Base-by-base conservation (phyloP, 352 stramenopile species). In the Phytophthora gonapodyides region DNA sequence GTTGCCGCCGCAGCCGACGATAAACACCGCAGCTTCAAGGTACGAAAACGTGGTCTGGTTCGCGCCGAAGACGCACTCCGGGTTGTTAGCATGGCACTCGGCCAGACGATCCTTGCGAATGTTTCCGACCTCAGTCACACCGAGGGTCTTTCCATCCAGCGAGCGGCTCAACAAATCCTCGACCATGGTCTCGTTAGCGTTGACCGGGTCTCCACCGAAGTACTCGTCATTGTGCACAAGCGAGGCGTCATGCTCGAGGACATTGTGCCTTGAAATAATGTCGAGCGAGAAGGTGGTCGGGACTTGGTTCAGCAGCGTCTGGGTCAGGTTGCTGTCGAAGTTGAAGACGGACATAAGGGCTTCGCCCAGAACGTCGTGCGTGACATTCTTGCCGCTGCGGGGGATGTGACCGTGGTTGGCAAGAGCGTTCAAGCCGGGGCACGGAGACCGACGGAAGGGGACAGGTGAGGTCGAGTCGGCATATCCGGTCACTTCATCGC, bases 321-420 rank as follows among this genome's bases (percentile, higher is more conserved):
- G 46, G 9, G 64, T 62, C 47, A 65, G 5, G 11, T 62, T 55
- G 17, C 31, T 53, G 40, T 66, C 64, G 19, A 76, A 57, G 44
- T 67, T 76, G 59, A 65, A 73, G 36, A 76, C 59, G 2, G 58
- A 56, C 54, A 64, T 60, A 16, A 76, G 59, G 13, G 61, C 66
- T 7, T 45, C 49, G 13, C 57, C 48, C 34, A 75, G 36, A 16
- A 44, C 57, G 8, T 62, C 45, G 21, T 65, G 53, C 13, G 64
- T 80, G 40, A 82, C 56, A 46, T 80, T 73, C 57, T 74, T 72
- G 60, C 76, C 75, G 31, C 67, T 65, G 56, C 79, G 75, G 1
- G 75, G 70, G 50, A 87, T 53, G 61, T 80, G 56, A 13, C 76
- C 74, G 49, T 87, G 75, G 67, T 87, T 84, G 33, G 78, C 75